phyloP scores from a whole-genome alignment of 352 stramenopile genomes.

The Lagenidium sp. region DNA sequence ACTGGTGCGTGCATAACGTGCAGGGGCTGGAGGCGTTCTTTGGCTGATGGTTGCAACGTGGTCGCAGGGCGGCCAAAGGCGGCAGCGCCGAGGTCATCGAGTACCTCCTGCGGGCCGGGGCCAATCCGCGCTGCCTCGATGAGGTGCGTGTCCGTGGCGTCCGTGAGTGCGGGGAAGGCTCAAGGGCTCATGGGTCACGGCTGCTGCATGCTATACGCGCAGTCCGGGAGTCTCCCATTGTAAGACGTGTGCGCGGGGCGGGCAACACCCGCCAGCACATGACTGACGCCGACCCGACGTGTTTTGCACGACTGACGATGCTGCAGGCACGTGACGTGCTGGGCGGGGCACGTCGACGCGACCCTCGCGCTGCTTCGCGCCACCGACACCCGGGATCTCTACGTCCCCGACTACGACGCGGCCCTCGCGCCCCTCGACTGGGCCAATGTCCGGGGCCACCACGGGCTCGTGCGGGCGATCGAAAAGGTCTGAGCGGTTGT shows the following conservation, averaged over 20 bases:
- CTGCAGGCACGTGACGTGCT: slow-evolving; percentile 53
- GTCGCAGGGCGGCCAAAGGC: slow-evolving; percentile 55
- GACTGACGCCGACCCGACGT: background rate
- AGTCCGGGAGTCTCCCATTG: slow-evolving; percentile 66
- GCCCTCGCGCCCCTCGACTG: slow-evolving; percentile 48
- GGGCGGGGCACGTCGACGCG: slow-evolving; percentile 48
- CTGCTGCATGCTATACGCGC: background rate
- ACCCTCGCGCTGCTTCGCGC: slow-evolving; percentile 36
- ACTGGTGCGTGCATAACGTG: slow-evolving; percentile 26
- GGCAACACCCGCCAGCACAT: no score
- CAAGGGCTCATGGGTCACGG: background rate
- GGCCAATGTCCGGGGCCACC: slow-evolving; percentile 37
- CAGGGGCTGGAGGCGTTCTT: background rate
- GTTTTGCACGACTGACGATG: background rate
- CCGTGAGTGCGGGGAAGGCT: background rate
- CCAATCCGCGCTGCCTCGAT: slow-evolving; percentile 36
- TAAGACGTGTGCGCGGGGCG: no score
- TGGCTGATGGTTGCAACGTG: background rate
- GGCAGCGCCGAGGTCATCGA: slow-evolving; percentile 33
- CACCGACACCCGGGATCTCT: slow-evolving; percentile 46
- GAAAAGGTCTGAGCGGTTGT: slow-evolving; percentile 22
- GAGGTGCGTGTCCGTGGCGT: slow-evolving; percentile 19
- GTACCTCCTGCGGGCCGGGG: slow-evolving; percentile 41
- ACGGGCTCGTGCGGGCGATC: slow-evolving; percentile 35
- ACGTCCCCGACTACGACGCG: slow-evolving; percentile 58